Evolutionary conservation across 306 rosid species (phyloP).

Genomic region (Acacia acuminata): DNA sequence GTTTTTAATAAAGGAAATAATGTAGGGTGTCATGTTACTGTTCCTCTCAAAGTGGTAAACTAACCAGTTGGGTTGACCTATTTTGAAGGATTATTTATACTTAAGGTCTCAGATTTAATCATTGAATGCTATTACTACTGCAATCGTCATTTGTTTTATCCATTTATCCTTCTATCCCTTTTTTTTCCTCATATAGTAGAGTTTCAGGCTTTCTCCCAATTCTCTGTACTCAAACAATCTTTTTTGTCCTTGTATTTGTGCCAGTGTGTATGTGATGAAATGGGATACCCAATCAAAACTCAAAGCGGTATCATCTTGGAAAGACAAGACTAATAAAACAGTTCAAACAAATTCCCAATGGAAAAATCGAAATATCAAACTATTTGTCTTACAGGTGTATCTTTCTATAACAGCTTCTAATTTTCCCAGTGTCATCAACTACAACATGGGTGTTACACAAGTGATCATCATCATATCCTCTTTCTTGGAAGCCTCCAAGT

Average conservation of each 20-base stretch:
- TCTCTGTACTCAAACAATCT: constrained; percentile 5
- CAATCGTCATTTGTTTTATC: neutral
- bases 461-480: constrained; percentile 73
- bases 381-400: constrained; percentile 73
- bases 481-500: constrained; percentile 96
- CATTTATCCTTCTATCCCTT: neutral
- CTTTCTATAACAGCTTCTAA: constrained; percentile 73
- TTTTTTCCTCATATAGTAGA: neutral
- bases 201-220: neutral
- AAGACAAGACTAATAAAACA: constrained; percentile 4
- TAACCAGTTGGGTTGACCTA: neutral
- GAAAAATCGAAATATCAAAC: constrained; percentile 18
- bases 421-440: constrained; percentile 79
- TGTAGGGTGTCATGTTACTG: neutral
- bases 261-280: neutral
- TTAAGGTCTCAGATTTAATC: constrained; percentile 14
- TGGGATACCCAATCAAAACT: neutral
- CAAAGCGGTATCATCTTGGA: constrained; percentile 20
- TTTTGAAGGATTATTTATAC: constrained; percentile 5
- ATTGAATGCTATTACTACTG: neutral
- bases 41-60: neutral
- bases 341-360: neutral
- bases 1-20: neutral
- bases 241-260: neutral
- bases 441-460: constrained; percentile 81